These are phyloP conservation scores for Termitomyces eurrhizus DNA, from an alignment of 768 basidiomycete genomes.

Conservation along the genomic window DNA sequence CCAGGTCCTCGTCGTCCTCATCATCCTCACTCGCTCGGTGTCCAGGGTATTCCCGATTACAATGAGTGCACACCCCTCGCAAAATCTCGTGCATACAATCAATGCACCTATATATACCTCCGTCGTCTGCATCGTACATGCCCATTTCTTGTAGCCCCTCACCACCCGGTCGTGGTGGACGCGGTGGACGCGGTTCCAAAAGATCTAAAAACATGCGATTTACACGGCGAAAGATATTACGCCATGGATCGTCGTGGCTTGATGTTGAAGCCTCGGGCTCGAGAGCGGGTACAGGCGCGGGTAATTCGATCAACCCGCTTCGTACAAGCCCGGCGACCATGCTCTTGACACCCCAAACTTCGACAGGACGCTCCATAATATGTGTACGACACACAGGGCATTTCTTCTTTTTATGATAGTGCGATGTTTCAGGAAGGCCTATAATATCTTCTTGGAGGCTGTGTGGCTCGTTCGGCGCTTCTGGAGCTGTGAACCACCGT, in stretches of 20 bases:
- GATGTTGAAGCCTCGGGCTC: conserved; percentile 19
- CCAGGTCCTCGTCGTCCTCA: conserved; percentile 33
- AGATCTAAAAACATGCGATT: conserved; percentile 17
- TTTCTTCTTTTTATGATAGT: conserved; percentile 54
- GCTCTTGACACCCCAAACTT: conserved; percentile 68
- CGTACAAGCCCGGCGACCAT: conserved; percentile 51
- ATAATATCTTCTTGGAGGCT: conserved; percentile 31
- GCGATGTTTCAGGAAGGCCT: conserved; percentile 29
- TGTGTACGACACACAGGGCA: conserved; percentile 72
- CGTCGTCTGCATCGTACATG: conserved; percentile 71
- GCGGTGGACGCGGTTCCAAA: conserved; percentile 13
- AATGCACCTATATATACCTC: conserved; percentile 70
- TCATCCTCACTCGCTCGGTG: conserved; percentile 39
- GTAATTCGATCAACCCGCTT: conserved; percentile 46
- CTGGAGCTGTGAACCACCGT: conserved; percentile 64
- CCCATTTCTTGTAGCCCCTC: conserved; percentile 45
- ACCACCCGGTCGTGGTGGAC: conserved; percentile 19
- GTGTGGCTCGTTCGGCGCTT: conserved; percentile 13
- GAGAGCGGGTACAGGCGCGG: conserved; percentile 17
- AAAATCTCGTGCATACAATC: conserved; percentile 79
- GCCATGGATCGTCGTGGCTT: conserved; percentile 55
- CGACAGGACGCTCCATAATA: conserved; percentile 59
- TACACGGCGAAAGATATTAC: conserved; percentile 48
- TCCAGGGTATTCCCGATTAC: conserved; percentile 56
- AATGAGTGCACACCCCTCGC: conserved; percentile 61